Evolutionary conservation across 331 rosid genomes (phyloP), one percentile per base, ranked within the genome.

Genomic region (Saraca asoca): DNA sequence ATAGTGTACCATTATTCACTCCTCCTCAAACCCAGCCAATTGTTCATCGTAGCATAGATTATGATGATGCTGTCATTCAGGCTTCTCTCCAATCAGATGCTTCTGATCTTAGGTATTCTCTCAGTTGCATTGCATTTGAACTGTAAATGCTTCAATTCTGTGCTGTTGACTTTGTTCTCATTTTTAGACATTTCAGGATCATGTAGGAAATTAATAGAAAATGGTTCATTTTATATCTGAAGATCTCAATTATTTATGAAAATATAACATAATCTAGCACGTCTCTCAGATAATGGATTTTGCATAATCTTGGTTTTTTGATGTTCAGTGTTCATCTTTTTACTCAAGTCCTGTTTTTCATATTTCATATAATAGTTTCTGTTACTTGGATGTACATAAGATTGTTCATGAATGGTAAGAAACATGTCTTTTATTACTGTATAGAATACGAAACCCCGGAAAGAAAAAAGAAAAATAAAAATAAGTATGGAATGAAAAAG

Each of bases 1-100:
- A 80, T 73, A 82, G 91, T 19, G 98, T 88, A 39, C 95, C 97
- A 38, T 76, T 93, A 61, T 93, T 93, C 74, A 93, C 97, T 62
- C 97, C 98, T n/a, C 92, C 96, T 24, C 97, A 83, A 78, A 90
- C 97, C 57, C 96, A 86, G 81, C 91, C 88, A 46, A 69, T 83
- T 46, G 54, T 75, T 83, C 55, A 81, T 41, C 71, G 88, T 58
- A 79, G 60, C 51, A 34, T 68, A 41, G 81, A 58, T 12, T 87
- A 58, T 72, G 90, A 87, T 12, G 96, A 81, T 69, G 90, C 80
- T 74, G 90, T 86, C 38, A 75, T 88, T 69, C 87, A 94, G 83
- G 97, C 92, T 66, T 88, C 98, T 73, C 86, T 90, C 43, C 82
- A 93, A 69, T 76, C 98, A 58, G 96, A 90, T 78, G 87, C 78